Evolutionary conservation across 352 stramenopile species (phyloP).

Genomic region (Globisporangium takayamanum): DNA sequence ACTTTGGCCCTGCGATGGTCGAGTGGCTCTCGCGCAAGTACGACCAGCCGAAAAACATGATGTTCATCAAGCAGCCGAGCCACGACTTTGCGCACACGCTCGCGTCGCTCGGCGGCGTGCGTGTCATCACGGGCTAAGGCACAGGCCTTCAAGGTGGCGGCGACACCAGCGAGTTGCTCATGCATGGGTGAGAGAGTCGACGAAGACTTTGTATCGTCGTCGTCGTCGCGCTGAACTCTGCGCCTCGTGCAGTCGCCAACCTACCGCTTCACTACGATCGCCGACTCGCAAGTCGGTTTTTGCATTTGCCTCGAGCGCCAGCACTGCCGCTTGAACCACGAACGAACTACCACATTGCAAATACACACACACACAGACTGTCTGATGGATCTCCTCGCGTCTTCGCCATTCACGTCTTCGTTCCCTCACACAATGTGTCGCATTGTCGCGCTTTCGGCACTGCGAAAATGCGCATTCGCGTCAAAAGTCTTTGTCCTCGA

Average conservation of each 20-base stretch:
- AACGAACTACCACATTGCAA: not conserved
- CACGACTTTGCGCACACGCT: constrained; percentile 92
- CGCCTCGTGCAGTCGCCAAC: not conserved
- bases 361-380: not conserved
- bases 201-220: not conserved
- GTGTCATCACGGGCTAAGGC: constrained; percentile 84
- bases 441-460: too few relatives aligned
- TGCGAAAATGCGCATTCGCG: too few relatives aligned
- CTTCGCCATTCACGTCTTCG: too few relatives aligned
- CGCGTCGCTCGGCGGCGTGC: constrained; percentile 85
- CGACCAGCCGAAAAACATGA: constrained; percentile 91
- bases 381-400: not conserved
- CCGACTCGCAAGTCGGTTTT: not conserved
- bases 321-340: not conserved
- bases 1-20: constrained; percentile 86
- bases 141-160: not conserved
- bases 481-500: too few relatives aligned
- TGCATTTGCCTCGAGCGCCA: not conserved
- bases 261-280: not conserved
- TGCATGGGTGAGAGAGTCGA: too few relatives aligned
- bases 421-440: too few relatives aligned
- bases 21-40: constrained; percentile 90
- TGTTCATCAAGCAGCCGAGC: constrained; percentile 96
- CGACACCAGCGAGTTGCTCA: not conserved
- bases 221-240: not conserved